Percentiles rank a stretch among this genome's conserved stretches.
Conservation (phyloP, 176 grass and related monocot species). For the Eleusine indica region DNA sequence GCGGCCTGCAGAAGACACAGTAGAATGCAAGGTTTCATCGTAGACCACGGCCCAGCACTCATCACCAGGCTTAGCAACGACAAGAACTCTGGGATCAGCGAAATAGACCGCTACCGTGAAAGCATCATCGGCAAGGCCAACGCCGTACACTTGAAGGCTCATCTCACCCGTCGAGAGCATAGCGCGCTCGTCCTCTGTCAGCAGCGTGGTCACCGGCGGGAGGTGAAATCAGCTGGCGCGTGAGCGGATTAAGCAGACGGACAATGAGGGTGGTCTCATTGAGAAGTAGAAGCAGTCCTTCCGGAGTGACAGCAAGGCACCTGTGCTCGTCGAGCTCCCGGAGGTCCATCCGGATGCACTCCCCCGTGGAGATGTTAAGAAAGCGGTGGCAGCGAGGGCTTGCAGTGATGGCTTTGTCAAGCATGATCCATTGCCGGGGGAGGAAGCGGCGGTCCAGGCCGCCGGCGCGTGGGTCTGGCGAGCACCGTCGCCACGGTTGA, state of each 20-base stretch:
- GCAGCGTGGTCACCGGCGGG: background rate
- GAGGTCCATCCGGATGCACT: background rate
- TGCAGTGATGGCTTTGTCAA: background rate
- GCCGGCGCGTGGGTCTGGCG: too few species aligned
- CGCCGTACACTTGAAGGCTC: background rate
- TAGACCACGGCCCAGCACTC: background rate
- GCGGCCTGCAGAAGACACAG: background rate
- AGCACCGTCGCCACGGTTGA: background rate
- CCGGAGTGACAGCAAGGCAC: background rate
- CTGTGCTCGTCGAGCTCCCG: slow-evolving; percentile 3
- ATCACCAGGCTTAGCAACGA: background rate
- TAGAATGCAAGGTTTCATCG: background rate
- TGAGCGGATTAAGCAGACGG: background rate
- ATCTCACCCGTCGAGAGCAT: too few species aligned
- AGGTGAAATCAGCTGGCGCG: background rate
- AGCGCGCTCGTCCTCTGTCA: background rate
- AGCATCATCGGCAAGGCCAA: background rate
- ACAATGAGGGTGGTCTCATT: background rate
- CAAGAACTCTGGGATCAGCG: background rate
- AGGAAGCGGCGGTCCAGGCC: slow-evolving; percentile 3
- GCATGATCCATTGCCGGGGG: background rate
- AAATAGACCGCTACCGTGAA: background rate
- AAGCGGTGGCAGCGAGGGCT: background rate
- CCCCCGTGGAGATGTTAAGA: slow-evolving; percentile 5
- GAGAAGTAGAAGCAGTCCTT: background rate